Base-by-base conservation (phyloP, 2,329 filamentous ascomycete genomes). In the Aspergillus hiratsukae region DNA sequence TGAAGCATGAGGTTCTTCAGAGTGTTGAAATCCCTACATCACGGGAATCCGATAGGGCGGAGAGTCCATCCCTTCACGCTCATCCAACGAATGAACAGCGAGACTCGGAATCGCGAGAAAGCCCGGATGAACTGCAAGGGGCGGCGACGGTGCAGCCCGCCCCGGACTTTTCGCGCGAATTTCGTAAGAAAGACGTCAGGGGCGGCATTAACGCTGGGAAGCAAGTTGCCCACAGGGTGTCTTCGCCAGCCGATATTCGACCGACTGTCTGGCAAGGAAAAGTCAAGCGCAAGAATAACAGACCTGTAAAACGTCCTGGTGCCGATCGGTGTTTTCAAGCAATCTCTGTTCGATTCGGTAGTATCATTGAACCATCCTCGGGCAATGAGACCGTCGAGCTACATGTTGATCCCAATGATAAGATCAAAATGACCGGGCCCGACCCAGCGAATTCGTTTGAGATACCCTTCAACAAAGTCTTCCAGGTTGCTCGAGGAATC, bases 81-180 rank as follows among this genome's bases (percentile, higher is more conserved):
- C n/a, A 53, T 29, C 23, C 43, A 17, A 52, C 45, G 3, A 53
- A 60, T 49, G 54, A 56, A 7, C 52, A 37, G 31, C 60, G 49
- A 19, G 14, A 25, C 37, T 56, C 54, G 19, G 61, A 59, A 25
- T 49, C 53, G n/a, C 62, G 66, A 41, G 74, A 76, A 41, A 76
- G 74, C 54, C 65, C 73, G 4, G 74, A 76, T 64, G 74, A 72
- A 54, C 57, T 76, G 2, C 74, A 76, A 55, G 73, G 72, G 10
- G 72, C 64, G 9, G 69, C 62, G 41, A 73, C 73, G 4, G 69
- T 68, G 40, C 51, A 57, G 4, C 65, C 60, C 27, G 23, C 61
- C 25, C 62, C 63, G 8, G 57, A 50, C 5, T 37, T 45, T n/a
- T 49, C 66, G 17, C 28, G 48, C 31, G 49, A 35, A 29, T 52